phyloP scores from a whole-genome alignment of 139 green algal genomes.

The Asterochloris sp. region DNA sequence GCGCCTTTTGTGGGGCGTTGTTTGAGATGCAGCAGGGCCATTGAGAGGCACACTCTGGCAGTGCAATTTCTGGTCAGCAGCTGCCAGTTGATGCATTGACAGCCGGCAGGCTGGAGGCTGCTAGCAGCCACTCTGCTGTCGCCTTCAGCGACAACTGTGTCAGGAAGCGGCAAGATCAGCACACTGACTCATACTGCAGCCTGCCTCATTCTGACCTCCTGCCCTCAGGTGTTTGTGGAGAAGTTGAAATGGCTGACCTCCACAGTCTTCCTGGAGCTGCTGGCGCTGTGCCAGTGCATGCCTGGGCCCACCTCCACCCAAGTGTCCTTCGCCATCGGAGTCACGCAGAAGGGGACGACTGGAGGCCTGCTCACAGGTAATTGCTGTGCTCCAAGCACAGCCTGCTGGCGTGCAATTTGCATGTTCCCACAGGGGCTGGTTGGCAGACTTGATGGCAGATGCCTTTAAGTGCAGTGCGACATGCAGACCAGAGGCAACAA shows the following conservation, averaged over 20 bases:
- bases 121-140: background rate
- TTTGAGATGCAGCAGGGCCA: too few relatives aligned
- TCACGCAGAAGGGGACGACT: conserved; percentile 74
- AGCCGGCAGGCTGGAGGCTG: background rate
- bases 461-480: too few relatives aligned
- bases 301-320: conserved; percentile 89
- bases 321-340: conserved; percentile 77
- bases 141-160: too few relatives aligned
- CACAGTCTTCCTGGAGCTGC: conserved; percentile 83
- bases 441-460: too few relatives aligned
- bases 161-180: too few relatives aligned
- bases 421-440: too few relatives aligned
- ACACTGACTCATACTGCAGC: too few relatives aligned
- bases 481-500: too few relatives aligned
- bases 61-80: background rate
- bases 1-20: background rate
- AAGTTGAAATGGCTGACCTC: conserved; percentile 72
- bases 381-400: background rate
- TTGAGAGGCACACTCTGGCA: background rate
- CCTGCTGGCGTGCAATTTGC: background rate
- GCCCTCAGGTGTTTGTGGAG: conserved; percentile 66
- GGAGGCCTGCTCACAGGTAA: conserved; percentile 58
- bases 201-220: background rate
- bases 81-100: background rate
- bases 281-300: conserved; percentile 84